Evolutionary conservation across 208 protist species (phyloP), one percentile per base, ranked within the genome.

Genomic region (Wallacemonas sp.): DNA sequence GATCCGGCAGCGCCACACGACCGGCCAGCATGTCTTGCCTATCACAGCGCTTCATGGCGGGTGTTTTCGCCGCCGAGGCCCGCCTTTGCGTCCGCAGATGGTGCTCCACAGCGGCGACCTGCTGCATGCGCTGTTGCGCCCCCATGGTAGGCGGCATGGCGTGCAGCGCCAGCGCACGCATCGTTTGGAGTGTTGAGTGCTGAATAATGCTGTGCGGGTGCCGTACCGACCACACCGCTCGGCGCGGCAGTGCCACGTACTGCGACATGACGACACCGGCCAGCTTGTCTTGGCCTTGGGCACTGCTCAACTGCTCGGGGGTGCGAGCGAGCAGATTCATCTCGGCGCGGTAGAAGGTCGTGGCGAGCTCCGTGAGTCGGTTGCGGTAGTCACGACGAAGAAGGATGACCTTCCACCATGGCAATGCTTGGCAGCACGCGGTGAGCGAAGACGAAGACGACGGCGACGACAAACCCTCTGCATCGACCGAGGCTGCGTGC

Each of bases 361-460:
- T 86, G 29, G 81, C 75, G 19, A 89, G 68, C 26, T 70, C 54
- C 45, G 53, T 78, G 9, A 94, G 59, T 10, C 76, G 70, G 27
- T 50, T 42, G 1, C 89, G 79, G 62, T 91, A 94, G 19, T 27
- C 63, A 1, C 38, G 24, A 38, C 87, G 70, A 4, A 94, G 65
- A 4, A 87, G 63, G 29, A 92, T 85, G 10, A 67, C 73, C 70
- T 87, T 86, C 89, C 89, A 94, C 89, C 89, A 94, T 55, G 85
- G 89, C 54, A 94, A 66, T 34, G 34, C 33, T 15, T 8, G 30
- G 15, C 38, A 57, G 30, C 33, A 8, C 3, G 24, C 10, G 5
- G 45, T 0, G 45, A 53, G 45, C 50, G 50, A 57, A 17, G 26
- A 26, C 30, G 32, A n/a, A n/a, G n/a, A n/a, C n/a, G n/a, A n/a